Conservation (phyloP, 2,329 filamentous ascomycete genomes). For the Aspergillus unguis region DNA sequence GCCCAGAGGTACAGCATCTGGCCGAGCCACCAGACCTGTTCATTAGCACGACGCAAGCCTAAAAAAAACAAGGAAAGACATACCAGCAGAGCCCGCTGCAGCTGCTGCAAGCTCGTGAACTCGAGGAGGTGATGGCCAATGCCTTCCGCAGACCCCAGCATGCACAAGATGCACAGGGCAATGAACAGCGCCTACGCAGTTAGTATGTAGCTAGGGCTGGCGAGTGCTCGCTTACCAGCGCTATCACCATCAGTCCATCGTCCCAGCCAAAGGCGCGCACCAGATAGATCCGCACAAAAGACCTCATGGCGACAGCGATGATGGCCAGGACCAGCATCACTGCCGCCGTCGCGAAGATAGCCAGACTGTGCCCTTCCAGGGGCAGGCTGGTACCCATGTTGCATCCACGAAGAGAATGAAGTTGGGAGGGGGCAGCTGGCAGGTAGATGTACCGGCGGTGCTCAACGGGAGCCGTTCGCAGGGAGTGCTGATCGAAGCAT, state of each 20-base stretch:
- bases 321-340: slow-evolving; percentile 20
- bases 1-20: slow-evolving; percentile 49
- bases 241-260: slow-evolving; percentile 23
- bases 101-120: not conserved
- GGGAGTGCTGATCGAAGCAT: too few relatives aligned
- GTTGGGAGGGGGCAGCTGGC: not conserved
- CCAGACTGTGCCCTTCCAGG: slow-evolving; percentile 18
- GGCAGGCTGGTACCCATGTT: slow-evolving; percentile 8
- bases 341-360: slow-evolving; percentile 18
- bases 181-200: slow-evolving; percentile 6
- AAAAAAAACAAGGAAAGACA: not conserved
- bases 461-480: too few relatives aligned
- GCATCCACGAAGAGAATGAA: not conserved
- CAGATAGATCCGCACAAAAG: slow-evolving; percentile 22
- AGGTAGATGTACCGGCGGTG: not conserved
- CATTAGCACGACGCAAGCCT: not conserved
- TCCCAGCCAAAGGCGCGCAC: slow-evolving; percentile 25
- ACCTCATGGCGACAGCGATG: slow-evolving; percentile 19
- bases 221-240: slow-evolving; percentile 14
- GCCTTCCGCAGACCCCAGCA: slow-evolving; percentile 4
- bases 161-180: slow-evolving; percentile 3
- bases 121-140: slow-evolving; percentile 10
- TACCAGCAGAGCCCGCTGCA: slow-evolving; percentile 9
- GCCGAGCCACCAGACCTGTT: slow-evolving; percentile 48
- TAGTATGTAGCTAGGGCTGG: not conserved